These are phyloP conservation scores for Ustilago shanxiensis DNA, from an alignment of 1,284 basidiomycete species.

Conservation along the genomic window DNA sequence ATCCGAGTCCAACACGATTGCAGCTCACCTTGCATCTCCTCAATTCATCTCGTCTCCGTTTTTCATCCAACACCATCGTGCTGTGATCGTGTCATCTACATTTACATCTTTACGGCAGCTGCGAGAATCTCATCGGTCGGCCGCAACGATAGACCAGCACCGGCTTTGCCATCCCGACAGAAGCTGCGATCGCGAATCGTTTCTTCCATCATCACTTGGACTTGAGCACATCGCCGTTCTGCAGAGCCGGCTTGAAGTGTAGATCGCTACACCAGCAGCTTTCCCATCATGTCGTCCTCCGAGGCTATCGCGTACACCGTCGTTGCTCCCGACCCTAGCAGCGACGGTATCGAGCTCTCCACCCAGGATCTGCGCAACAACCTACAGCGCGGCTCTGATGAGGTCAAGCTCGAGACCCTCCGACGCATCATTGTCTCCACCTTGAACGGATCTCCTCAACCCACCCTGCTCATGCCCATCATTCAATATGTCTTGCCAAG, in stretches of 20 bases:
- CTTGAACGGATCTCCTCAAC: constrained; percentile 93
- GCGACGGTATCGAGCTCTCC: constrained; percentile 57
- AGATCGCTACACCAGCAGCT: not conserved
- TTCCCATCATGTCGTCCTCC: constrained; percentile 38
- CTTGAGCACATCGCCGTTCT: not conserved
- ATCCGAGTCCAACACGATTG: constrained; percentile 22
- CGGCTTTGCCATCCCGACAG: not conserved
- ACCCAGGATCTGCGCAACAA: constrained; percentile 81
- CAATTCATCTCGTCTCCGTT: no score
- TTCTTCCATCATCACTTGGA: not conserved
- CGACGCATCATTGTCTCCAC: constrained; percentile 94
- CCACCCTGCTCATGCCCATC: constrained; percentile 93
- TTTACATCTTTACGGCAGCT: not conserved
- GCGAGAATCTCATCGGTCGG: not conserved
- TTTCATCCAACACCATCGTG: constrained; percentile 3
- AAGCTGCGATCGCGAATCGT: not conserved
- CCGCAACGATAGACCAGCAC: not conserved
- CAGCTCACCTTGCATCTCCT: not conserved
- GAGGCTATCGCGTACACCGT: constrained; percentile 57
- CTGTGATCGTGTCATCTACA: no score
- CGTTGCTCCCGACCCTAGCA: constrained; percentile 52
- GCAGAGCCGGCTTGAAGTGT: not conserved
- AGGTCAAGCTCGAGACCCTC: constrained; percentile 96
- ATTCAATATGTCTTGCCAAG: constrained; percentile 98
- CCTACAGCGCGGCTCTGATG: constrained; percentile 96